Base-by-base conservation (phyloP, 1,284 basidiomycete species). In the Cryptococcus depauperatus region DNA sequence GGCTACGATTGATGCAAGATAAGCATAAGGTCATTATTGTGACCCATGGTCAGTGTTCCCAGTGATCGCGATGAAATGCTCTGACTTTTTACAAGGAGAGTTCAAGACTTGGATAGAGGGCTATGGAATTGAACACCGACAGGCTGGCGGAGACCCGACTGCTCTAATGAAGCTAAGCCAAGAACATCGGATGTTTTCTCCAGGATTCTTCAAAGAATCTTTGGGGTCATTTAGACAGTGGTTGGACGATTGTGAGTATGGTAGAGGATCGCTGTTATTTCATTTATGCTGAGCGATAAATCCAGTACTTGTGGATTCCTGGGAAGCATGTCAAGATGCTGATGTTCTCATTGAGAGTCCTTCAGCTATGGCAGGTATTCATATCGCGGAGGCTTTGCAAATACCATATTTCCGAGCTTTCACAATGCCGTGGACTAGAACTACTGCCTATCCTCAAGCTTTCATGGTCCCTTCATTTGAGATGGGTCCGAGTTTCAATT, bases 121-220 rank as follows among this genome's bases (percentile, higher is more conserved):
- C 4, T 83, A 79, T 61, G 83, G 81, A 3, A 77, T 87, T 50
- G 74, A 73, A 37, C 84, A 85, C 66, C 73, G 79, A 16, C 76
- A 79, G 39, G 81, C 84, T 5, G 85, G 84, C 3, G 85, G 85
- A 2, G 85, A 88, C 66, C 85, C 85, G 0, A 84, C 81, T 0
- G 80, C 81, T 27, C 66, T 87, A 60, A 72, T 73, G 70, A 66
- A 70, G 54, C 63, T 73, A 4, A 66, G 61, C 32, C 67, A 71
- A 22, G 74, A 74, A 41, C 80, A 84, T 60, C 79, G 77, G 75
- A 86, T 85, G 77, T 86, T 87, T 68, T 84, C 83, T 0, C 80
- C 84, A 0, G 80, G 82, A n/a, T 88, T 86, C 64, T 81, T 87
- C 72, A 82, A 77, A 56, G 81, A 85, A 62, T 80, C 80, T 35